A percentile compares a stretch with the other conserved stretches of the same genome.
Evolutionary conservation across 352 stramenopile species (phyloP).

Genomic region (Phytophthora chlamydospora): DNA sequence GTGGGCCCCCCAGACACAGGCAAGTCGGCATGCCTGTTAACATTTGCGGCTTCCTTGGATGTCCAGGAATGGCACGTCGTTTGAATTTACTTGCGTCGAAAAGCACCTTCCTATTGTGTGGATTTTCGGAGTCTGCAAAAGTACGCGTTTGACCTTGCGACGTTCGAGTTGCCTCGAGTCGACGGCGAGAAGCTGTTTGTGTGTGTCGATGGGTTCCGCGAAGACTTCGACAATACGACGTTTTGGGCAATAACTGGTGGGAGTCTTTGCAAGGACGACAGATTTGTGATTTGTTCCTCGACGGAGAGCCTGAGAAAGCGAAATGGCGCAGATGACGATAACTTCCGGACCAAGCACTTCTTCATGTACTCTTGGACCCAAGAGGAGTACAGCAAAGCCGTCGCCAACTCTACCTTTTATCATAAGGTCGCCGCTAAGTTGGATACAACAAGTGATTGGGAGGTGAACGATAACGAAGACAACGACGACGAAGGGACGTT

Average conservation of each 20-base stretch:
- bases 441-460: constrained; percentile 10
- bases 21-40: constrained; percentile 23
- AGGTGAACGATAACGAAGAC: constrained; percentile 12
- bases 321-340: constrained; percentile 3
- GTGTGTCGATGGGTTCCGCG: neutral
- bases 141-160: neutral
- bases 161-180: constrained; percentile 11
- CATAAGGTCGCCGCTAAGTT: constrained; percentile 3
- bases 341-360: constrained; percentile 1
- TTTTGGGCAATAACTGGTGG: neutral
- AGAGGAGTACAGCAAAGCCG: constrained; percentile 18
- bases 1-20: constrained; percentile 26
- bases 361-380: constrained; percentile 22
- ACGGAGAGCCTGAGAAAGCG: neutral
- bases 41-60: constrained; percentile 27
- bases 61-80: constrained; percentile 27
- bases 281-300: constrained; percentile 2
- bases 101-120: neutral
- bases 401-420: constrained; percentile 8
- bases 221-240: neutral
- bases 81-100: constrained; percentile 22
- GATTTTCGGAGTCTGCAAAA: too few relatives aligned
- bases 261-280: constrained; percentile 4
- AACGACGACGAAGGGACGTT: neutral
- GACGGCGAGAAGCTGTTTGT: neutral